These are phyloP conservation scores for Leccinum ochraceum DNA, from an alignment of 768 basidiomycete genomes.

Conservation along the genomic window DNA sequence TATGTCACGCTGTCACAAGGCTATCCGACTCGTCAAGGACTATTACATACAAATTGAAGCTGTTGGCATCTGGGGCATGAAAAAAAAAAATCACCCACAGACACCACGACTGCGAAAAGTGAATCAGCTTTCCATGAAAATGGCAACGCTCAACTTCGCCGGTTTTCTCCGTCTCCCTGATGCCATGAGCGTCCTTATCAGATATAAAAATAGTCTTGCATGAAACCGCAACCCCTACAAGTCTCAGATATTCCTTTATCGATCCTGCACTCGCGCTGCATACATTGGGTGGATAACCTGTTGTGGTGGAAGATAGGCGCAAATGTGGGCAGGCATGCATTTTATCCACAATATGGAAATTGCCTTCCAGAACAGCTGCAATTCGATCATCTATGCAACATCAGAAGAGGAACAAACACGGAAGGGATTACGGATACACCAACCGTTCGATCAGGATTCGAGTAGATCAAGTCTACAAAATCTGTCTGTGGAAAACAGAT, in stretches of 20 bases:
- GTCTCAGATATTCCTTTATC: not conserved
- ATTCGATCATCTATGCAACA: not conserved
- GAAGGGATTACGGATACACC: not conserved
- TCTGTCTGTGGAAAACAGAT: no score
- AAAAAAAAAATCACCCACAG: no score
- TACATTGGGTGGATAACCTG: not conserved
- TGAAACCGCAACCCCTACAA: not conserved
- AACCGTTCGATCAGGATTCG: not conserved
- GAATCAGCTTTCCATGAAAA: not conserved
- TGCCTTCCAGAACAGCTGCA: not conserved
- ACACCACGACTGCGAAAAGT: no score
- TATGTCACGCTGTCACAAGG: conserved; percentile 9
- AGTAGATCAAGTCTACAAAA: no score
- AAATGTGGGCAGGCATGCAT: not conserved
- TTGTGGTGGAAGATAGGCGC: not conserved
- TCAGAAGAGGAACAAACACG: not conserved
- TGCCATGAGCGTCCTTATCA: not conserved
- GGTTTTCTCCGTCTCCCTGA: not conserved
- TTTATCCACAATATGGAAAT: not conserved
- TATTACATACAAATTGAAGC: no score
- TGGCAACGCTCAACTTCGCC: no score
- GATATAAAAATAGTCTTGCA: not conserved
- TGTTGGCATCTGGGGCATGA: no score
- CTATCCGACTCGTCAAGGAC: no score
- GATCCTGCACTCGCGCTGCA: not conserved